Evolutionary conservation across 2,329 filamentous ascomycete species (phyloP).

Genomic region (Alternaria ethzedia): DNA sequence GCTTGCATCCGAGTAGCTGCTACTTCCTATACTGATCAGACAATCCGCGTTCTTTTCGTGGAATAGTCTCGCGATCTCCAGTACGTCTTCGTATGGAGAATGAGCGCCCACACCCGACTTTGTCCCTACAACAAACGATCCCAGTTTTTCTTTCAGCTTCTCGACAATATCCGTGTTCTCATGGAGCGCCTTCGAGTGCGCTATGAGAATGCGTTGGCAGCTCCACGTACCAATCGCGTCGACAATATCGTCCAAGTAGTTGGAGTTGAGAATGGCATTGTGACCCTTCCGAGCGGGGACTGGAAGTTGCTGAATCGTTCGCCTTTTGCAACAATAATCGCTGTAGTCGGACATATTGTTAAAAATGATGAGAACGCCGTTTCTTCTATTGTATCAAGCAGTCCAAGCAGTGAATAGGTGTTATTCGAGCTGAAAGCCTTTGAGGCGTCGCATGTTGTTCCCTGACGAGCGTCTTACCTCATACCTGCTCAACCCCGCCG

Average conservation of each 20-base stretch:
- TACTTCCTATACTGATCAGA: slow-evolving; percentile 30
- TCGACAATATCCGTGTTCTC: slow-evolving; percentile 23
- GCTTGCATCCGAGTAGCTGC: slow-evolving; percentile 37
- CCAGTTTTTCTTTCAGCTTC: slow-evolving; percentile 22
- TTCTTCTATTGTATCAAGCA: background rate
- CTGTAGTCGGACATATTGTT: slow-evolving; percentile 6
- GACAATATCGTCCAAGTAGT: slow-evolving; percentile 23
- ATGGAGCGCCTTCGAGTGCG: slow-evolving; percentile 29
- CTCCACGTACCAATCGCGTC: slow-evolving; percentile 21
- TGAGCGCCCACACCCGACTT: slow-evolving; percentile 31
- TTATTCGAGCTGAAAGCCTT: background rate
- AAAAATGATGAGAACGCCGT: background rate
- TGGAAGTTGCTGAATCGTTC: slow-evolving; percentile 28
- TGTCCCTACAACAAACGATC: slow-evolving; percentile 19
- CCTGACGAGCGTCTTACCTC: slow-evolving; percentile 17
- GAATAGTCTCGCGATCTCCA: slow-evolving; percentile 25
- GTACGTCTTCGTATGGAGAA: slow-evolving; percentile 31
- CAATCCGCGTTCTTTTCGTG: slow-evolving; percentile 25
- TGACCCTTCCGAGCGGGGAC: slow-evolving; percentile 19
- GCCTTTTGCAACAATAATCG: slow-evolving; percentile 9
- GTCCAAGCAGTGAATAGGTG: background rate
- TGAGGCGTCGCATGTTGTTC: background rate
- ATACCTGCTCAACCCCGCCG: slow-evolving; percentile 2
- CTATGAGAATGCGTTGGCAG: slow-evolving; percentile 23
- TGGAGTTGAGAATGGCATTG: slow-evolving; percentile 25